Percentiles rank a stretch among this genome's conserved stretches.
phyloP scores from a whole-genome alignment of 2,329 filamentous ascomycete genomes.

The Xenoacremonium recifei region DNA sequence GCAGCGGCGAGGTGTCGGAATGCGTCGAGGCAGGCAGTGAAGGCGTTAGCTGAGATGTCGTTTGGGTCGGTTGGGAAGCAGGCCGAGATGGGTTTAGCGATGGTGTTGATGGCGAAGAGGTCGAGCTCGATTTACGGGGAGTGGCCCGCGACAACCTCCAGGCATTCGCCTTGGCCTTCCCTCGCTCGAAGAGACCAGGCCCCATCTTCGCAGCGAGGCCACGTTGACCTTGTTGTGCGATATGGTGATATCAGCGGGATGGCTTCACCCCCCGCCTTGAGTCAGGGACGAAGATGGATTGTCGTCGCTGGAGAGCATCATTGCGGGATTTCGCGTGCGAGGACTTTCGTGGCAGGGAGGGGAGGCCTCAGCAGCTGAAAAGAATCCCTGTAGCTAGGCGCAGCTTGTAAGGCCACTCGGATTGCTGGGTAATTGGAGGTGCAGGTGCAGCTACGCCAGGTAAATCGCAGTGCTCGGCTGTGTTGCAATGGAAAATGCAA shows the following conservation, averaged over 20 bases:
- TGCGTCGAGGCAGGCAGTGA: neutral
- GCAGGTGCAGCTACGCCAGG: neutral
- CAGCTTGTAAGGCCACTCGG: neutral
- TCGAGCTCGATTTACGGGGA: neutral
- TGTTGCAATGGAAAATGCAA: slow-evolving; percentile 4
- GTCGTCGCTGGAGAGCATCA: slow-evolving; percentile 1
- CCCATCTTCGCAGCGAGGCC: neutral
- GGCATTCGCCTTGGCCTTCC: neutral
- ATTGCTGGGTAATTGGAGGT: neutral
- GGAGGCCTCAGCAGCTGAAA: slow-evolving; percentile 5
- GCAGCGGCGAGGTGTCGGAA: neutral
- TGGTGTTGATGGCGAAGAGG: neutral
- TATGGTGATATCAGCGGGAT: slow-evolving; percentile 4
- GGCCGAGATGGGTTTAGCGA: neutral
- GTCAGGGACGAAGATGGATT: slow-evolving; percentile 1
- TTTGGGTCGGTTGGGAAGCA: neutral
- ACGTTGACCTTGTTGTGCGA: slow-evolving; percentile 5
- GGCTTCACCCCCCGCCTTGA: slow-evolving; percentile 6
- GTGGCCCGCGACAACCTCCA: neutral
- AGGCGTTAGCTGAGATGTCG: neutral
- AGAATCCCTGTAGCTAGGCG: neutral
- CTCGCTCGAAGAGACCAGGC: neutral
- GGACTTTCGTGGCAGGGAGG: neutral
- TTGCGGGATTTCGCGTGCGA: slow-evolving; percentile 2
- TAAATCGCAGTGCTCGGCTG: slow-evolving; percentile 1